These are phyloP conservation scores for Fusarium tjaetaba DNA, from an alignment of 2,329 filamentous ascomycete genomes.

Conservation along the genomic window DNA sequence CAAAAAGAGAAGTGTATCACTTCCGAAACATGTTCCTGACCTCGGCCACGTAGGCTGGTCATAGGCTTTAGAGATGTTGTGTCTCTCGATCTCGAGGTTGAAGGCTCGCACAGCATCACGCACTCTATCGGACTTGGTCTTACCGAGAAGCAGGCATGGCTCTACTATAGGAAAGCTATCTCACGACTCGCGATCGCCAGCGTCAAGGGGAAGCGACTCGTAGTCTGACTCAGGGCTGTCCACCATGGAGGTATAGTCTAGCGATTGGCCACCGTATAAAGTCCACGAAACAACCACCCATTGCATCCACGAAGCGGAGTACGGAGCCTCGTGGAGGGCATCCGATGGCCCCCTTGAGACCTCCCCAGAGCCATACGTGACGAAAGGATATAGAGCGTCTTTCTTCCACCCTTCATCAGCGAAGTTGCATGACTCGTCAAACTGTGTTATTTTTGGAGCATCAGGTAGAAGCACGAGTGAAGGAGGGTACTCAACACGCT, in stretches of 20 bases:
- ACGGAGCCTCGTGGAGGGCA: accelerated
- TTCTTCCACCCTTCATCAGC: accelerated
- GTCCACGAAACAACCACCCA: too few relatives aligned
- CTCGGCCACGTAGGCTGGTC: too few relatives aligned
- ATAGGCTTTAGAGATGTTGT: too few relatives aligned
- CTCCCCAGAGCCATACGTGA: neutral
- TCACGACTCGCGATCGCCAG: accelerated
- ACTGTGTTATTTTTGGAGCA: accelerated
- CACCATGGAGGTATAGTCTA: accelerated
- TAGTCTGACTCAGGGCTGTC: neutral
- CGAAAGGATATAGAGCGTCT: accelerated
- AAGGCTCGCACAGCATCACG: too few relatives aligned
- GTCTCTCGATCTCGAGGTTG: too few relatives aligned
- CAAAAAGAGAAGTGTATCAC: too few relatives aligned
- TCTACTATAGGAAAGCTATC: accelerated
- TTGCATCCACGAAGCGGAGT: neutral
- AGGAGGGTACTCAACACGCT: too few relatives aligned
- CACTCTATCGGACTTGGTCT: too few relatives aligned
- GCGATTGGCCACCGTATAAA: too few relatives aligned
- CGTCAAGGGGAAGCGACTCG: too few relatives aligned
- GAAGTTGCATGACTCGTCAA: neutral
- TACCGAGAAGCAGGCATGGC: too few relatives aligned
- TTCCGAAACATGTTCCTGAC: too few relatives aligned
- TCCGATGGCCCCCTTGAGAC: accelerated
- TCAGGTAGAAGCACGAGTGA: neutral